Conservation (phyloP, 768 basidiomycete genomes). For the Termitomyces sp. region DNA sequence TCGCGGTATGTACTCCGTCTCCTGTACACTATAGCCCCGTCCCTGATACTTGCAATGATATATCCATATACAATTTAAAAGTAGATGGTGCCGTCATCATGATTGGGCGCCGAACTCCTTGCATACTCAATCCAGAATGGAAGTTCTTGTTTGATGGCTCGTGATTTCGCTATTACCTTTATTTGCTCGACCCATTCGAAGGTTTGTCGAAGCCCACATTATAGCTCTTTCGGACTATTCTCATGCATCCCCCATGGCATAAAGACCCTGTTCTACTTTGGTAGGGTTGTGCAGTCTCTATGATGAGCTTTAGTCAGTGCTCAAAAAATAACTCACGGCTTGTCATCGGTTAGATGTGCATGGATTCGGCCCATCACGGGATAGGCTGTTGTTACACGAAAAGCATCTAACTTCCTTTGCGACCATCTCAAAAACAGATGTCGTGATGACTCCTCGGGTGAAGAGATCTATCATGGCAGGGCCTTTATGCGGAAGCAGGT, state of each 20-base stretch:
- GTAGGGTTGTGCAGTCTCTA: background rate
- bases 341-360: background rate
- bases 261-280: background rate
- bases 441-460: conserved; percentile 4
- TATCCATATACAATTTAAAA: background rate
- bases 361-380: background rate
- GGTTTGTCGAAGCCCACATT: background rate
- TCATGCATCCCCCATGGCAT: background rate
- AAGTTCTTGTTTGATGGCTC: background rate
- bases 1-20: background rate
- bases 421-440: background rate
- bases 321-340: background rate
- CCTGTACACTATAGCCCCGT: background rate
- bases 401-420: conserved; percentile 2
- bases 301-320: background rate
- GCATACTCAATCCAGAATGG: too few species aligned
- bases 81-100: background rate
- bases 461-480: conserved; percentile 1
- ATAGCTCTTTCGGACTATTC: background rate
- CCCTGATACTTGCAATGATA: background rate
- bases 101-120: background rate
- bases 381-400: background rate
- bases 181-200: background rate
- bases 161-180: too few species aligned
- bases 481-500: background rate